These are phyloP conservation scores for Avena sativa DNA, from an alignment of 176 grass and related monocot species.

Conservation along the genomic window DNA sequence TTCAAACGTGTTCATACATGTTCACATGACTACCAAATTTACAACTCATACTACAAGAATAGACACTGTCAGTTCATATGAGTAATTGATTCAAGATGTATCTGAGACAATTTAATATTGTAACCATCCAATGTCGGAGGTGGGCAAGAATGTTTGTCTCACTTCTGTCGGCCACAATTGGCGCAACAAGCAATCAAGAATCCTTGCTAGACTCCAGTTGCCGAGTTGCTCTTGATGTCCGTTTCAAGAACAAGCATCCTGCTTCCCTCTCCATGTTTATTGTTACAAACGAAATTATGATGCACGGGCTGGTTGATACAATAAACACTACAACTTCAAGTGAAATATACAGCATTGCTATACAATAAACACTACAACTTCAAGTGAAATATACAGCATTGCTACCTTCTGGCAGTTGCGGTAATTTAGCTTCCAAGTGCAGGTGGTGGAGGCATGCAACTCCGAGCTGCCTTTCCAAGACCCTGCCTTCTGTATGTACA, in stretches of 20 bases:
- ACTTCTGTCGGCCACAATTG: neutral
- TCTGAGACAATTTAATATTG: neutral
- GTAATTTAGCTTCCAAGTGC: conserved; percentile 25
- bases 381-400: conserved; percentile 40
- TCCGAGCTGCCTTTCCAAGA: conserved; percentile 2
- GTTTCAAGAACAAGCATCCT: neutral
- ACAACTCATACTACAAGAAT: too few relatives aligned
- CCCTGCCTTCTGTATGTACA: conserved; percentile 47
- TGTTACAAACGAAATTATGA: conserved; percentile 18
- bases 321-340: conserved; percentile 29
- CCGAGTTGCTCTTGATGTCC: conserved; percentile 11
- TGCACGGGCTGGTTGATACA: conserved; percentile 35
- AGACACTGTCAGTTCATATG: neutral
- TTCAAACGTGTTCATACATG: neutral
- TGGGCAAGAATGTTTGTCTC: conserved; percentile 1
- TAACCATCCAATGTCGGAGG: neutral
- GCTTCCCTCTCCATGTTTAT: conserved; percentile 39
- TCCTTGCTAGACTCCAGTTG: neutral
- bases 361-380: too few relatives aligned
- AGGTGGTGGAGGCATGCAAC: neutral
- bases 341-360: too few relatives aligned
- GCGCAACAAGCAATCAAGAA: conserved; percentile 6
- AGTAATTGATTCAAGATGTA: neutral
- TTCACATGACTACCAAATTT: neutral
- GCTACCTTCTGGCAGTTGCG: conserved; percentile 15